Conservation (phyloP, 1,284 basidiomycete species). For the Cutaneotrichosporon curvatum region DNA sequence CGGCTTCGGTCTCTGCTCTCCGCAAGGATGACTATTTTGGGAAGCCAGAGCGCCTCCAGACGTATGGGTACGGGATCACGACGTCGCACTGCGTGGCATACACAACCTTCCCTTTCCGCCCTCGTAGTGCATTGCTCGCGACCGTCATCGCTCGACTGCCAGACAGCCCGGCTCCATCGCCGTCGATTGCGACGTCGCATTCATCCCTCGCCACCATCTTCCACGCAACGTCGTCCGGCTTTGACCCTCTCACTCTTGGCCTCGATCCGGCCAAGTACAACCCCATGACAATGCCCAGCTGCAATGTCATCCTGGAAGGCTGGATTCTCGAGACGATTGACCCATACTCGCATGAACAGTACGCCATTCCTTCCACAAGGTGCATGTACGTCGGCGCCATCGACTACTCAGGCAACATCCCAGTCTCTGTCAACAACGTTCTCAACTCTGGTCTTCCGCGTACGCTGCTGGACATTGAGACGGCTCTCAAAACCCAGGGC, state of each 20-base stretch:
- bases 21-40: conserved; percentile 48
- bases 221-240: conserved; percentile 64
- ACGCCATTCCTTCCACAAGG: conserved; percentile 86
- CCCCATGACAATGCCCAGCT: conserved; percentile 63
- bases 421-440: conserved; percentile 77
- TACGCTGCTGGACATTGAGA: conserved; percentile 63
- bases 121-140: conserved; percentile 77
- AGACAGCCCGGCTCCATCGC: conserved; percentile 46
- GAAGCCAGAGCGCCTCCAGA: conserved; percentile 62
- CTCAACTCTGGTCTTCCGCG: conserved; percentile 69
- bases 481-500: conserved; percentile 55
- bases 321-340: conserved; percentile 97
- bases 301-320: conserved; percentile 79
- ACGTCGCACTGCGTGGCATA: conserved; percentile 52
- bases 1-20: conserved; percentile 58
- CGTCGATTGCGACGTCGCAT: conserved; percentile 38
- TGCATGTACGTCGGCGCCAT: conserved; percentile 82
- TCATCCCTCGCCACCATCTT: conserved; percentile 55
- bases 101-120: conserved; percentile 82
- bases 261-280: conserved; percentile 65
- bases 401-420: conserved; percentile 82
- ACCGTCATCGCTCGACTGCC: conserved; percentile 62
- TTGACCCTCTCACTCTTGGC: conserved; percentile 57
- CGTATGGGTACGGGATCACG: conserved; percentile 68
- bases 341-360: conserved; percentile 91